Evolutionary conservation across 306 rosid species (phyloP).

Genomic region (Lupinus albus): DNA sequence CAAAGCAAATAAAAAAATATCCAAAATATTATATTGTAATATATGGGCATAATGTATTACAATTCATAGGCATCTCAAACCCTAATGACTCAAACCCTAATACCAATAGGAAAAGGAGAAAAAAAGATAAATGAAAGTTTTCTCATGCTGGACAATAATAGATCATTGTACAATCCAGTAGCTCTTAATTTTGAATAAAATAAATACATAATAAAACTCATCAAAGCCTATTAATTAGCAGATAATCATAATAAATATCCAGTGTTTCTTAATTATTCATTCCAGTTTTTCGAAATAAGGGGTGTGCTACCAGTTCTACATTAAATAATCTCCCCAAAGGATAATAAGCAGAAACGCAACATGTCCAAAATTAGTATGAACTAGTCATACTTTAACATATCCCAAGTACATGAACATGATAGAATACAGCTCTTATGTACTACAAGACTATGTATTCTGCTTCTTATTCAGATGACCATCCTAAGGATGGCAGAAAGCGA

Average conservation of each 20-base stretch:
- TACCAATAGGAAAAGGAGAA: neutral
- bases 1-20: neutral
- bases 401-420: slow-evolving; percentile 4
- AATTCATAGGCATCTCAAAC: slow-evolving; percentile 10
- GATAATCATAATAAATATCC: slow-evolving; percentile 3
- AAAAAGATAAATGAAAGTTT: neutral
- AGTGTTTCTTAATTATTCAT: neutral
- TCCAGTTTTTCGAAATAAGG: slow-evolving; percentile 8
- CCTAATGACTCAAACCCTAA: neutral
- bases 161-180: neutral
- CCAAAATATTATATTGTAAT: slow-evolving; percentile 2
- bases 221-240: neutral
- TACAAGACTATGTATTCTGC: slow-evolving; percentile 14
- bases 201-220: neutral
- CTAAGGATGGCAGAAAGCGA: neutral
- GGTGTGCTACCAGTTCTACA: neutral
- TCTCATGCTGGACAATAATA: slow-evolving; percentile 3
- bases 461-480: slow-evolving; percentile 30
- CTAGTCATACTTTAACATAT: slow-evolving; percentile 14
- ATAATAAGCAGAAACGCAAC: slow-evolving; percentile 32
- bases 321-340: slow-evolving; percentile 6
- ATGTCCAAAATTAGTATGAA: slow-evolving; percentile 11
- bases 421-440: slow-evolving; percentile 17
- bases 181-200: neutral
- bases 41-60: slow-evolving; percentile 30